Evolutionary conservation across 1,284 basidiomycete genomes (phyloP).

Genomic region (Tylopilus sp.): DNA sequence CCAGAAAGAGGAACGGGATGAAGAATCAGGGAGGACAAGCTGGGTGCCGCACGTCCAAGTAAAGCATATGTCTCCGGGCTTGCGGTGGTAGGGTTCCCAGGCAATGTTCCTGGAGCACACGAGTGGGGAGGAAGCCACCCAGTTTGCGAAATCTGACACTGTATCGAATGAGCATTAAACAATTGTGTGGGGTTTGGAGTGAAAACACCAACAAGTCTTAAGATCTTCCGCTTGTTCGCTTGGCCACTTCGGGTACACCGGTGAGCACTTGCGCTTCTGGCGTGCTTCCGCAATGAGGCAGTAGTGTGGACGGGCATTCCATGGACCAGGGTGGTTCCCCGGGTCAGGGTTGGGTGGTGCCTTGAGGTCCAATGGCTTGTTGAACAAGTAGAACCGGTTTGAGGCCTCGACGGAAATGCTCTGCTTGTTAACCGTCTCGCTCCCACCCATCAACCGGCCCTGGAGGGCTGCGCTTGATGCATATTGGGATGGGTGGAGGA

Average conservation of each 20-base stretch:
- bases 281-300: conserved; percentile 13
- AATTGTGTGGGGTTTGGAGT: neutral
- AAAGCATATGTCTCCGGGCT: neutral
- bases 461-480: neutral
- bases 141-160: conserved; percentile 8
- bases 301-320: neutral
- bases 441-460: neutral
- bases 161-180: neutral
- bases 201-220: conserved; percentile 4
- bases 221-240: conserved; percentile 1
- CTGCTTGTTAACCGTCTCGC: neutral
- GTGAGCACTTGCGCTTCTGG: conserved; percentile 9
- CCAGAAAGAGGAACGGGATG: conserved; percentile 5
- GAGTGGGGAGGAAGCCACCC: neutral
- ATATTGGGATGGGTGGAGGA: conserved; percentile 4
- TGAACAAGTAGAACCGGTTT: conserved; percentile 11
- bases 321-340: neutral
- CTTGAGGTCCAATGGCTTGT: neutral
- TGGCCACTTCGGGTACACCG: conserved; percentile 8
- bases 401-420: conserved; percentile 2
- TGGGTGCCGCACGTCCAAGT: conserved; percentile 4
- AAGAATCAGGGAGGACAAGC: conserved; percentile 2
- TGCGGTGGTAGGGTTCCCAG: conserved; percentile 4
- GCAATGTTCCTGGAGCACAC: conserved; percentile 8
- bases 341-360: neutral